Evolutionary conservation across 2,329 filamentous ascomycete genomes (phyloP), one percentile per base, ranked within the genome.

Genomic region (Fusarium buharicum): DNA sequence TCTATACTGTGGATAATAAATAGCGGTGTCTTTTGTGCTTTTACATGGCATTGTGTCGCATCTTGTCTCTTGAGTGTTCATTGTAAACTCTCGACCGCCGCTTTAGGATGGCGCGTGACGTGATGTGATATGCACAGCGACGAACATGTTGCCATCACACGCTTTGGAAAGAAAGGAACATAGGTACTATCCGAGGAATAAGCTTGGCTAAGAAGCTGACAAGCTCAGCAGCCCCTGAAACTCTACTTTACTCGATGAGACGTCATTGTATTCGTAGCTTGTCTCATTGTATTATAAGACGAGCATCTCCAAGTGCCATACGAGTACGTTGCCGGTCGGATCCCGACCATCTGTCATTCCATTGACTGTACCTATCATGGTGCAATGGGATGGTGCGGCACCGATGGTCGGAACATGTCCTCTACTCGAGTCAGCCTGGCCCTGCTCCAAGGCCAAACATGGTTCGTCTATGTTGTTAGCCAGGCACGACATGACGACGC

Each of bases 401-500:
- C 38, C 60, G 27, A 57, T 34, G 49, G 18, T 46, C 41, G 53
- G 54, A 49, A 22, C 22, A 36, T 50, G 37, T 59, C 28, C 33
- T 48, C 50, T 46, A 13, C 40, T 65, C 51, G 61, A 64, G 61
- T 58, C 60, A 65, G 56, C 33, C 43, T 52, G 43, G 38, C 24
- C 38, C 30, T 20, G 30, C 53, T 27, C 6, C 13, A 46, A 22
- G 45, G 16, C 12, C 30, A n/a, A 33, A 24, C 46, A 53, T 46
- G 40, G 47, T 40, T 54, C 40, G 18, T 45, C 34, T 6, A 20
- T 17, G 14, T 24, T 48, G n/a, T 24, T 59, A 55, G 55, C 31
- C 55, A 59, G 56, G 56, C n/a, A 60, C 56, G 49, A 49, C 11
- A 53, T 62, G 56, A 65, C 56, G 61, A 64, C 50, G 60, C 20